Base-by-base conservation (phyloP, 2,329 filamentous ascomycete genomes). In the Paraphoma chrysanthemicola region DNA sequence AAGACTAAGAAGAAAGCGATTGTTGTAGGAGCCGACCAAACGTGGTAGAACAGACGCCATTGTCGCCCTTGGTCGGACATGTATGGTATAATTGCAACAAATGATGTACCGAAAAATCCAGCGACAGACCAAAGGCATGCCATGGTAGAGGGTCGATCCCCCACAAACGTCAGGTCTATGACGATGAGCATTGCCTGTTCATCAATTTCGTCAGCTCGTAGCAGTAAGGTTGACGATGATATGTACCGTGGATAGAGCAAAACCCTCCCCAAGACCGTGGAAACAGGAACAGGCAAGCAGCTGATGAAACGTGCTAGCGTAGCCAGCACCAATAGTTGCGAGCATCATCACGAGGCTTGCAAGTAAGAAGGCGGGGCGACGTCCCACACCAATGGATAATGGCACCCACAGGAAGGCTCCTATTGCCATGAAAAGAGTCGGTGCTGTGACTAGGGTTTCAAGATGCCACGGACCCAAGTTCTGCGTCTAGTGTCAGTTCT, bases 111-210 rank as follows among this genome's bases (percentile, higher is more conserved):
- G 1, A 70, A 44, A 14, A 57, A 61, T 6, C 62, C 67, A 2
- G 64, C 63, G 2, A 75, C 3, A n/a, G 69, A 69, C 75, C 76
- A 79, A 42, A 73, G 69, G 6, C 72, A 51, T 0, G 75, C 75
- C 18, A 79, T 62, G 3, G 69, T 71, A 23, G 61, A 61, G 0
- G 77, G 72, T 4, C 78, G 69, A 53, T 78, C 70, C 45, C 77
- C 68, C 43, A 79, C 77, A 58, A 76, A 79, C 0, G 77, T 77
- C 42, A 79, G 54, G 48, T 79, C 77, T 29, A 79, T 74, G 11
- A 79, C 53, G 50, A 75, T 72, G 1, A 79, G 59, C 3, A 78
- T 62, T 11, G 67, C 63, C 77, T 79, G 17, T 23, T 23, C 7
- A 7, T 1, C 11, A 4, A 5, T 60, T 29, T 66, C 46, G n/a